Base-by-base conservation (phyloP, 768 basidiomycete species). In the Russula brevipes region DNA sequence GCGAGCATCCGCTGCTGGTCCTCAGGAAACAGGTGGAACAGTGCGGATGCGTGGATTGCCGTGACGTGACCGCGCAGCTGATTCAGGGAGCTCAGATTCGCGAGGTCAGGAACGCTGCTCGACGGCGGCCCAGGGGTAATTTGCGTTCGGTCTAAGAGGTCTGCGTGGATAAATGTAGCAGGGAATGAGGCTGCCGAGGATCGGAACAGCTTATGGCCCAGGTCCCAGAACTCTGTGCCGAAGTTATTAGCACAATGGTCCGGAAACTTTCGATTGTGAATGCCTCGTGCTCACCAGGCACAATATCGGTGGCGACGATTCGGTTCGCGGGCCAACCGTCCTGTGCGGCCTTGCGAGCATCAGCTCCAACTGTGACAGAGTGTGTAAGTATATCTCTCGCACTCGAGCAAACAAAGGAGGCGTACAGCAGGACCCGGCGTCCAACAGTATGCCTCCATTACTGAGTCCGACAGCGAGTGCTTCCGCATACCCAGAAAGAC, bases 131-230 rank as follows among this genome's bases (percentile, higher is more conserved):
- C 63, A 35, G 54, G 41, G 8, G 33, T 11, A 9, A 65, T 1
- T 35, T 59, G 39, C 6, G 42, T 35, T 14, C 2, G 33, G n/a
- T 64, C 77, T 51, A 88, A 79, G 0, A 73, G 76, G 63, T 88
- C 79, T 2, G 85, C 86, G 16, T 76, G 71, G 19, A 88, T 61
- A 68, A 88, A 88, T 0, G 74, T 70, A 0, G 76, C 83, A 1
- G 83, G 81, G 72, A 84, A 87, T 0, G 78, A 76, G 35, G 79
- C 71, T 0, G 80, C 76, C 0, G 76, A 82, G 2, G 82, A 77
- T 52, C 73, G 76, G 73, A 86, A 89, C 10, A 88, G 76, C 54
- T 81, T 74, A 64, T 88, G 85, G 1, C 86, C 86, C 5, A 80
- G 73, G 5, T 81, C 76, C 86, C 85, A 87, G 65, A 84, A 83